These are phyloP conservation scores for Hypoxylon lenormandii DNA, from an alignment of 495 filamentous ascomycete genomes.

Conservation along the genomic window DNA sequence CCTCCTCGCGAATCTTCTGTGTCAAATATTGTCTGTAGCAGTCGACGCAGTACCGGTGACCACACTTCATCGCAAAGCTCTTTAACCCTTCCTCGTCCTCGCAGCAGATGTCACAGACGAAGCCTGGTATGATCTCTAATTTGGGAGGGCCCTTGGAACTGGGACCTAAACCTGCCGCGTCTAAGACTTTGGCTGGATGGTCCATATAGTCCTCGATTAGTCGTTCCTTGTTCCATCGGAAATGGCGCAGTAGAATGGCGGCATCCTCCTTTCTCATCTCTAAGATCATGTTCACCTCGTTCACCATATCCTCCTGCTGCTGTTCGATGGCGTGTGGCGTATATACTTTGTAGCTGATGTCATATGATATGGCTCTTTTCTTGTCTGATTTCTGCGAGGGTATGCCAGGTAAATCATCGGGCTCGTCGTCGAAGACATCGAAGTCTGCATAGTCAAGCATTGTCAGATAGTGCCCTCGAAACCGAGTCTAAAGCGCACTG, in stretches of 20 bases:
- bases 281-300: conserved; percentile 88
- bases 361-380: conserved; percentile 78
- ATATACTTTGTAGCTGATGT: conserved; percentile 85
- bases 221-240: conserved; percentile 94
- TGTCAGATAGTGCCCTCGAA: not conserved
- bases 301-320: conserved; percentile 84
- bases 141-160: conserved; percentile 71
- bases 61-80: conserved; percentile 94
- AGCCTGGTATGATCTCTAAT: conserved; percentile 76
- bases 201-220: conserved; percentile 97
- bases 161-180: conserved; percentile 83
- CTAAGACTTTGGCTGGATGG: conserved; percentile 76
- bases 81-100: conserved; percentile 83
- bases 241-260: conserved; percentile 87
- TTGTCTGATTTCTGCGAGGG: conserved; percentile 79
- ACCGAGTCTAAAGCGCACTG: too few species aligned
- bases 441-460: conserved; percentile 64
- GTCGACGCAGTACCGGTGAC: conserved; percentile 92
- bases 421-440: conserved; percentile 74
- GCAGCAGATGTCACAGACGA: conserved; percentile 95
- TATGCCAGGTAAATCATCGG: conserved; percentile 79
- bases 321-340: conserved; percentile 80
- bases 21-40: conserved; percentile 91
- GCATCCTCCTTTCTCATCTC: conserved; percentile 86
- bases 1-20: conserved; percentile 93